Evolutionary conservation across 306 rosid species (phyloP).

Genomic region (Prosopis cineraria): DNA sequence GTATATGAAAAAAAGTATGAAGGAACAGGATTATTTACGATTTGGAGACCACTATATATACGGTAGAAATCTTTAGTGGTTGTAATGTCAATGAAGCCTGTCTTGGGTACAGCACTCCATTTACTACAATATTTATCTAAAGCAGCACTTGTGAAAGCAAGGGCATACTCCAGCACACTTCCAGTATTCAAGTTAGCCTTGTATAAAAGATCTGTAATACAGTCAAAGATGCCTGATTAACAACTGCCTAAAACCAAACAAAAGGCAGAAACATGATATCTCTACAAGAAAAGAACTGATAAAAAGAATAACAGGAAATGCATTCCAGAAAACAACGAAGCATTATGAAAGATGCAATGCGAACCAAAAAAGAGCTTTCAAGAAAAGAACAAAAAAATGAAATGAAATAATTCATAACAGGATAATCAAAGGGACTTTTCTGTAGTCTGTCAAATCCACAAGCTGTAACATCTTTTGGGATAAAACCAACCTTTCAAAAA

Average conservation of each 20-base stretch:
- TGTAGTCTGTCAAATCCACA: slow-evolving; percentile 1
- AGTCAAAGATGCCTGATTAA: slow-evolving; percentile 25
- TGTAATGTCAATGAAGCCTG: slow-evolving; percentile 96
- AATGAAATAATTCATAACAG: slow-evolving; percentile 8
- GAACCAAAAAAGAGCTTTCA: not conserved
- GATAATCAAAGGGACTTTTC: slow-evolving; percentile 1
- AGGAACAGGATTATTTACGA: slow-evolving; percentile 49
- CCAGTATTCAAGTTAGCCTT: slow-evolving; percentile 96
- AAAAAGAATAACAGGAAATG: not conserved
- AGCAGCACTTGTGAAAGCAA: slow-evolving; percentile 97
- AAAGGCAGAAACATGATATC: not conserved
- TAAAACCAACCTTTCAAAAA: not conserved
- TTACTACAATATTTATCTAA: slow-evolving; percentile 89
- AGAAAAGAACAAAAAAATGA: not conserved
- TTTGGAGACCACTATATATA: slow-evolving; percentile 96
- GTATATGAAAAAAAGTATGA: not conserved
- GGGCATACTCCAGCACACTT: slow-evolving; percentile 93
- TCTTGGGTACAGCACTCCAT: slow-evolving; percentile 96
- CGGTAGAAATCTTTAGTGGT: slow-evolving; percentile 95
- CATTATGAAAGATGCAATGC: not conserved
- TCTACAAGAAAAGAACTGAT: slow-evolving; percentile 13
- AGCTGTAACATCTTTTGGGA: not conserved
- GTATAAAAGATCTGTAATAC: slow-evolving; percentile 81
- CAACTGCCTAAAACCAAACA: slow-evolving; percentile 25
- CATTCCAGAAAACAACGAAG: not conserved